phyloP scores from a whole-genome alignment of 345 rosid genomes.

The Anastatica hierochuntica region DNA sequence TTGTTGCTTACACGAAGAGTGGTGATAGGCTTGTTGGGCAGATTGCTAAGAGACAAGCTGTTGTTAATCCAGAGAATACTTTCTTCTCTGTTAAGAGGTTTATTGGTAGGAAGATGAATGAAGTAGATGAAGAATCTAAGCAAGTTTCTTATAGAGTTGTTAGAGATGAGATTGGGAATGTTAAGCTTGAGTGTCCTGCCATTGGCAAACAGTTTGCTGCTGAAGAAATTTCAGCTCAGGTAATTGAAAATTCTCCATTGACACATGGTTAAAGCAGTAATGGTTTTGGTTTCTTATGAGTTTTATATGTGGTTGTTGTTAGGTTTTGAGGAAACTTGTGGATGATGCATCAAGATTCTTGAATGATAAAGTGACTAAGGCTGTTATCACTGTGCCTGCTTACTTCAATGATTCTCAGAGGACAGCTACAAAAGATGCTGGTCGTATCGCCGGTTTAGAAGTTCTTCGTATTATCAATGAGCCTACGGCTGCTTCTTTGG shows the following conservation, averaged over 20 bases:
- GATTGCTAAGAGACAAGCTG: conserved; percentile 95
- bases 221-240: conserved; percentile 99
- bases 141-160: conserved; percentile 82
- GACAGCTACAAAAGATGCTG: conserved; percentile 98
- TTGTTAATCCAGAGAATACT: conserved; percentile 97
- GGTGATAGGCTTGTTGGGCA: conserved; percentile 95
- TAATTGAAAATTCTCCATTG: conserved; percentile 7
- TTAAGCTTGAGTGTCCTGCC: conserved; percentile 89
- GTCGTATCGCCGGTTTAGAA: conserved; percentile 71
- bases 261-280: background rate
- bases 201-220: conserved; percentile 88
- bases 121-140: conserved; percentile 92
- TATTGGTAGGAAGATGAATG: conserved; percentile 93
- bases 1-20: conserved; percentile 80
- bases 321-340: conserved; percentile 94
- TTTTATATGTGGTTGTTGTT: background rate
- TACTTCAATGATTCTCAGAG: conserved; percentile 87
- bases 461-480: conserved; percentile 93
- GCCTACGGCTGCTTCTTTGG: conserved; percentile 96
- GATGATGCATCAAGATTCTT: conserved; percentile 87
- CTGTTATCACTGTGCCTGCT: conserved; percentile 68
- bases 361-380: conserved; percentile 63
- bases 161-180: conserved; percentile 89
- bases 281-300: background rate
- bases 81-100: conserved; percentile 98